phyloP scores from a whole-genome alignment of 352 stramenopile species.

The Peronosclerospora sorghi region DNA sequence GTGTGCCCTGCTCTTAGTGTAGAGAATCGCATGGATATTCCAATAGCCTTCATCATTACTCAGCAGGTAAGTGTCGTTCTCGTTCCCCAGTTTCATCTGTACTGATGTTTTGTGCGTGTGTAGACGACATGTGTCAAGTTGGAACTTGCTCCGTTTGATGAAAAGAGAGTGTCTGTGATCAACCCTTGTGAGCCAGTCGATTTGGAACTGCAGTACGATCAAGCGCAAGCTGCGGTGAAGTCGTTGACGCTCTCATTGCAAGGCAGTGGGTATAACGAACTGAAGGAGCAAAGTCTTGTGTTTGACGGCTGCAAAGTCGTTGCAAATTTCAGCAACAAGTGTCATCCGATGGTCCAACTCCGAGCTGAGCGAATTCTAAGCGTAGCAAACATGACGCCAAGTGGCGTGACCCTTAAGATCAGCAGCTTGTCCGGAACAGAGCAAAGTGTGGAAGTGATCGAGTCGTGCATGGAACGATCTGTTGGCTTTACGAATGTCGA shows the following conservation, averaged over 20 bases:
- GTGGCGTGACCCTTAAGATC: conserved; percentile 11
- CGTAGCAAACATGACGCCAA: conserved; percentile 24
- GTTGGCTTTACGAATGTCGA: conserved; percentile 13
- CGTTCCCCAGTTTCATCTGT: neutral
- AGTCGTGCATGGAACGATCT: conserved; percentile 13
- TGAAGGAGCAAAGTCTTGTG: conserved; percentile 26
- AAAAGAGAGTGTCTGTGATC: conserved; percentile 21
- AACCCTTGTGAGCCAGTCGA: conserved; percentile 28
- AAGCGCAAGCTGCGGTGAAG: neutral
- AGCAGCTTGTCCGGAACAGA: conserved; percentile 7
- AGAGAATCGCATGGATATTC: conserved; percentile 26
- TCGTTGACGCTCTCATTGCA: conserved; percentile 8
- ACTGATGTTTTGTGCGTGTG: conserved; percentile 8
- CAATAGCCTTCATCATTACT: conserved; percentile 19
- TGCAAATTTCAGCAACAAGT: conserved; percentile 4
- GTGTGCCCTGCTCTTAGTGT: conserved; percentile 34
- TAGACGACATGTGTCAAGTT: conserved; percentile 12
- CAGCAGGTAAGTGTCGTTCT: conserved; percentile 24
- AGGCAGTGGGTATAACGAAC: conserved; percentile 1
- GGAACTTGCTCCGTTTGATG: conserved; percentile 8
- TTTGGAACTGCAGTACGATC: conserved; percentile 11
- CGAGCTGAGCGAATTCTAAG: conserved; percentile 22
- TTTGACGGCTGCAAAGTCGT: conserved; percentile 22
- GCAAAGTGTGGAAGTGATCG: conserved; percentile 5
- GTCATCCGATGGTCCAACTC: conserved; percentile 23